Evolutionary conservation across 1,284 basidiomycete species (phyloP).

Genomic region (Ganoderma boninense): DNA sequence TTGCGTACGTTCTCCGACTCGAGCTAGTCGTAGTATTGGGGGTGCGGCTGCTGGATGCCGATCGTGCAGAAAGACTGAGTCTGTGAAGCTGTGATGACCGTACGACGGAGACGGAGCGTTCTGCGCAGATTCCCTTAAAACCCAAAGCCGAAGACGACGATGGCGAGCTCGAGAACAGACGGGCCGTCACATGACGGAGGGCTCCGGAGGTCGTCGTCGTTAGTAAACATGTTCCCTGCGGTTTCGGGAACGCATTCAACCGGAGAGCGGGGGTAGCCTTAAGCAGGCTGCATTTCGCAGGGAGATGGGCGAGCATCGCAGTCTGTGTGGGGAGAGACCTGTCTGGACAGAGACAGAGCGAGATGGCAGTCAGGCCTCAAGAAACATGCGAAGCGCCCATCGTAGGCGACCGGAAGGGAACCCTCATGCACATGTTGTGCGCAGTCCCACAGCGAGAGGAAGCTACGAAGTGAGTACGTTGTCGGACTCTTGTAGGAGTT

Average conservation of each 20-base stretch:
- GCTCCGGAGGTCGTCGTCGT: slow-evolving; percentile 20
- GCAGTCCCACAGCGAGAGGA: not conserved
- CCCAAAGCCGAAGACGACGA: not conserved
- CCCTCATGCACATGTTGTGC: not conserved
- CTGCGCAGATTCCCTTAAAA: slow-evolving; percentile 17
- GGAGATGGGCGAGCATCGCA: slow-evolving; percentile 15
- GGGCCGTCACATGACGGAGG: slow-evolving; percentile 26
- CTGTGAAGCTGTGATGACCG: not conserved
- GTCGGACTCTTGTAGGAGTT: not conserved
- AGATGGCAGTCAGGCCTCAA: not conserved
- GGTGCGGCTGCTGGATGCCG: not conserved
- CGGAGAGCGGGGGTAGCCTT: not conserved
- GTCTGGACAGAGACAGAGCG: slow-evolving; percentile 9
- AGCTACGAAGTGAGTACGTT: not conserved
- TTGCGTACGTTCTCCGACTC: slow-evolving; percentile 21
- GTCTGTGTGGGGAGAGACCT: slow-evolving; percentile 5
- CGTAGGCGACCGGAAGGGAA: not conserved
- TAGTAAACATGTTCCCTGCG: slow-evolving; percentile 28
- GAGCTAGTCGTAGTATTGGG: too few relatives aligned
- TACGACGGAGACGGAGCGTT: not conserved
- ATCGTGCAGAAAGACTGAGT: too few relatives aligned
- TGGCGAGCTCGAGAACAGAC: not conserved
- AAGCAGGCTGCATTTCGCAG: slow-evolving; percentile 12
- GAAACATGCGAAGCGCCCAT: not conserved
- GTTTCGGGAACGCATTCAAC: slow-evolving; percentile 2